Evolutionary conservation across 768 basidiomycete genomes (phyloP), one percentile per base, ranked within the genome.

Genomic region (Tephrocybe sp.): DNA sequence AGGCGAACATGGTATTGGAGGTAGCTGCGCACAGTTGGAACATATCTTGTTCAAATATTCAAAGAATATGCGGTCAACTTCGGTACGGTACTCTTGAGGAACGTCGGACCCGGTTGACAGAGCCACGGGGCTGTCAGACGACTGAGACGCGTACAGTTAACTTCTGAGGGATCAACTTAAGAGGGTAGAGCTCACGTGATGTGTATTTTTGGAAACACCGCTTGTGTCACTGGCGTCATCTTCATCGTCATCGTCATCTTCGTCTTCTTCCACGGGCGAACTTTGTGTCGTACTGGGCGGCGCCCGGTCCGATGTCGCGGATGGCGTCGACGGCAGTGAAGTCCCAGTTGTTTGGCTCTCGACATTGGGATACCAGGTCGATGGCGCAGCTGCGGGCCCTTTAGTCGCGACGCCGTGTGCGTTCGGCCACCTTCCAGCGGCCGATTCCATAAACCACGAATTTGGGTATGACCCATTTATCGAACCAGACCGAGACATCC

Each of bases 1-100:
- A 45, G 25, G 51, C 26, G 41, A 52, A n/a, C n/a, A n/a, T n/a
- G n/a, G n/a, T n/a, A n/a, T n/a, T n/a, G 28, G 52, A 47, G 53
- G 4, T 26, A 25, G 24, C 19, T 35, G 18, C 89, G 70, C 65
- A 95, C 93, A 66, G 65, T 97, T 90, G 16, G 92, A 95, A 70
- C 95, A 98, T 46, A 90, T 80, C 45, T 75, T 81, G 63, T 87
- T 93, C 58, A 98, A 70, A 63, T 90, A 98, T 56, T 88, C 84
- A 62, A 93, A 84, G 70, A 98, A 97, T 61, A 97, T 85, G 54
- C 85, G 82, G 67, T 97, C 93, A 44, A 98, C 86, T 60, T 91
- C 87, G 16, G 73, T 69, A 48, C 83, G 80, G 58, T 92, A 87
- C 65, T 96, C 94, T 51, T 82, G 77, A 5, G 90, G 89, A 39